These are phyloP conservation scores for Pelargonium fulgidum DNA, from an alignment of 441 rosid genomes.

Conservation along the genomic window DNA sequence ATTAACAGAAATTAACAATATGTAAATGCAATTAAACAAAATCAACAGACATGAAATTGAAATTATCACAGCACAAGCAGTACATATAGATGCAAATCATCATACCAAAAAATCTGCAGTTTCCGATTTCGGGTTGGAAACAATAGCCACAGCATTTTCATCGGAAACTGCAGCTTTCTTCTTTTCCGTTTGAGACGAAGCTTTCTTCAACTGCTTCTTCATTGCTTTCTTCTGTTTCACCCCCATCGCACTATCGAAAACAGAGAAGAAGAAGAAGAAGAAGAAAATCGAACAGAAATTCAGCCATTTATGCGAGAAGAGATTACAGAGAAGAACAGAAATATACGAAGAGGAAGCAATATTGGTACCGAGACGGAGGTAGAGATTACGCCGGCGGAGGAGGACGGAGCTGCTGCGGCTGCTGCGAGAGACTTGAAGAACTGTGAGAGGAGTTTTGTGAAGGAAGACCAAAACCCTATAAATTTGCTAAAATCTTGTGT, in stretches of 20 bases:
- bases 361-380: too few relatives aligned
- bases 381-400: too few relatives aligned
- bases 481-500: too few relatives aligned
- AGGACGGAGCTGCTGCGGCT: too few relatives aligned
- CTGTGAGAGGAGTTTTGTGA: too few relatives aligned
- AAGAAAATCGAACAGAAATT: background rate
- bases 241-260: conserved; percentile 39
- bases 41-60: background rate
- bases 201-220: conserved; percentile 51
- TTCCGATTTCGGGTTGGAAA: conserved; percentile 28
- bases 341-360: too few relatives aligned
- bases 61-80: too few relatives aligned
- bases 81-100: background rate
- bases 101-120: conserved; percentile 70
- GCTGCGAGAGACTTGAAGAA: too few relatives aligned
- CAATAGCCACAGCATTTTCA: conserved; percentile 12
- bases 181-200: conserved; percentile 22
- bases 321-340: too few relatives aligned
- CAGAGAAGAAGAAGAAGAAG: background rate
- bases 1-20: background rate
- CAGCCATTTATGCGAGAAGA: too few relatives aligned
- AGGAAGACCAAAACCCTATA: too few relatives aligned
- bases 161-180: conserved; percentile 1
- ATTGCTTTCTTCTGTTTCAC: conserved; percentile 62
- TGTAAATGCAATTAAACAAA: background rate